These are phyloP conservation scores for Xylaria sp. DNA, from an alignment of 2,329 filamentous ascomycete species.

Conservation along the genomic window DNA sequence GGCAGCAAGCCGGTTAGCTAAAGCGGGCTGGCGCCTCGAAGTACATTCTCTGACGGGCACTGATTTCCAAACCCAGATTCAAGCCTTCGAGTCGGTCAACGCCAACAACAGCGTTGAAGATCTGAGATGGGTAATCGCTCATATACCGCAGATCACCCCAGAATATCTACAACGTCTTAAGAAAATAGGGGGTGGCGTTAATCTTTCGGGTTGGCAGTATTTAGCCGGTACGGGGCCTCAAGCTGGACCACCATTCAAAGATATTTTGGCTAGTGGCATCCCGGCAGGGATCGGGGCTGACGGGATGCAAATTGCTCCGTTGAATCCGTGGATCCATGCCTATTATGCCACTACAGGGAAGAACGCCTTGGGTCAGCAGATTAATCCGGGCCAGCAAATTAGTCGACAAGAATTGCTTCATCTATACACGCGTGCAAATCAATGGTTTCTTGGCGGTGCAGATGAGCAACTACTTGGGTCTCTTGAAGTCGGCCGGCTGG, in stretches of 20 bases:
- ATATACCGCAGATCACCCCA: slow-evolving; percentile 46
- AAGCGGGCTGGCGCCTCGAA: slow-evolving; percentile 47
- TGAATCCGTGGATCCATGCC: slow-evolving; percentile 48
- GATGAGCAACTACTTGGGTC: slow-evolving; percentile 45
- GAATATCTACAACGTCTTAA: slow-evolving; percentile 45
- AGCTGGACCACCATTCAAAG: slow-evolving; percentile 48
- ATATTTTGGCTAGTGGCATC: slow-evolving; percentile 47
- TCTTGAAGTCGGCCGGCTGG: slow-evolving; percentile 45
- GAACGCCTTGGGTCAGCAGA: slow-evolving; percentile 44
- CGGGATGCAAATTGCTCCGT: slow-evolving; percentile 48
- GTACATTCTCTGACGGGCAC: slow-evolving; percentile 45
- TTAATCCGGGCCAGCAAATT: slow-evolving; percentile 46
- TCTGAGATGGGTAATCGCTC: slow-evolving; percentile 47
- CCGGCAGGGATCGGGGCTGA: slow-evolving; percentile 46
- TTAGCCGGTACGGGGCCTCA: slow-evolving; percentile 41
- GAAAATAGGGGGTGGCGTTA: slow-evolving; percentile 46
- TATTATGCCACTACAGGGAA: slow-evolving; percentile 48
- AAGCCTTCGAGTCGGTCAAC: slow-evolving; percentile 43
- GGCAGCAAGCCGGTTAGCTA: slow-evolving; percentile 41
- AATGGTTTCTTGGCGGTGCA: slow-evolving; percentile 47
- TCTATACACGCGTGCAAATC: slow-evolving; percentile 46
- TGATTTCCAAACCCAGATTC: slow-evolving; percentile 44
- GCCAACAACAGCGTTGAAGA: slow-evolving; percentile 35
- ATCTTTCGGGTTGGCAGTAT: slow-evolving; percentile 47
- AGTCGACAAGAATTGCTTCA: slow-evolving; percentile 41